These are phyloP conservation scores for Pythium oligandrum DNA, from an alignment of 352 stramenopile genomes.

Conservation along the genomic window DNA sequence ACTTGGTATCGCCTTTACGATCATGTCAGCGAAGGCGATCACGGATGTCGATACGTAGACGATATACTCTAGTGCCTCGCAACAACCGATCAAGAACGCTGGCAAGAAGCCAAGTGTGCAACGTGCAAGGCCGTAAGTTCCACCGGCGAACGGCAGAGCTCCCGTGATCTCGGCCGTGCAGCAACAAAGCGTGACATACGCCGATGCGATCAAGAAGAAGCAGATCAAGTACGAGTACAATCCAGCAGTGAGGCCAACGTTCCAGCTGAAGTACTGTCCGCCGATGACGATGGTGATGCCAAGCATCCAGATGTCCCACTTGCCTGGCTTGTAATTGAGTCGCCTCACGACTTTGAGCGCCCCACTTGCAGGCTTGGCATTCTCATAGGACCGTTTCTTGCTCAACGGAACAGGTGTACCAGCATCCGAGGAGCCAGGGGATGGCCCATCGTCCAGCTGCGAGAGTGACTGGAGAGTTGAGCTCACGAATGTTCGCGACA, in stretches of 20 bases:
- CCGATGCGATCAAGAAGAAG: constrained; percentile 29
- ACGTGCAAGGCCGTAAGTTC: too few species aligned
- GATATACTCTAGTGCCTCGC: constrained; percentile 42
- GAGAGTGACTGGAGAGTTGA: too few species aligned
- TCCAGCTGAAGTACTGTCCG: constrained; percentile 52
- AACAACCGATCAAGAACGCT: constrained; percentile 1
- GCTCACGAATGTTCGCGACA: too few species aligned
- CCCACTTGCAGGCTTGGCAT: too few species aligned
- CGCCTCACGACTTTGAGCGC: too few species aligned
- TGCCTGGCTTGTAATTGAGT: too few species aligned
- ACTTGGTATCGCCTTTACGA: constrained; percentile 16
- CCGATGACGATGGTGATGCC: constrained; percentile 52
- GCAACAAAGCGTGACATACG: constrained; percentile 34
- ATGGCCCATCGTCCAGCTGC: too few species aligned
- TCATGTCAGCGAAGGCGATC: constrained; percentile 27
- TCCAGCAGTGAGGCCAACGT: constrained; percentile 30
- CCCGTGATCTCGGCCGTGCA: constrained; percentile 45
- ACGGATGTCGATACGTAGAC: constrained; percentile 33
- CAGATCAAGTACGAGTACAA: constrained; percentile 35
- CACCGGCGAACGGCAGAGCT: constrained; percentile 20
- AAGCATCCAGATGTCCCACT: constrained; percentile 33
- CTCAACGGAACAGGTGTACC: too few species aligned
- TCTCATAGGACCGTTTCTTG: too few species aligned
- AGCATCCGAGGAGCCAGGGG: too few species aligned
- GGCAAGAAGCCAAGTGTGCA: too few species aligned